Conservation (phyloP, 129 eudicot species). For the Chrysanthemum lavandulifolium region DNA sequence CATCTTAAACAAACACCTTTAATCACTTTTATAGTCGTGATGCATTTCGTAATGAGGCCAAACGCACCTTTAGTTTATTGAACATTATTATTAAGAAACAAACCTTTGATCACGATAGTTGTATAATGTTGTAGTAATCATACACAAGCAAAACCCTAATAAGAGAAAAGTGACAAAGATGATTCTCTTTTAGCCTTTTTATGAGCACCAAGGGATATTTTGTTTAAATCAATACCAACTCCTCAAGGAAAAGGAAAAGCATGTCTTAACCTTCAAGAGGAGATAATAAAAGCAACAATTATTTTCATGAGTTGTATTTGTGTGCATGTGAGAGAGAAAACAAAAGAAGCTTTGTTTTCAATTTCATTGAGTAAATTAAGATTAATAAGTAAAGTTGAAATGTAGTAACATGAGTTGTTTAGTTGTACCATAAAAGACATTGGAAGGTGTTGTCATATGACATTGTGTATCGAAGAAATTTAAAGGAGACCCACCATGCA, state of each 20-base stretch:
- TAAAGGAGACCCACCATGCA: constrained; percentile 36
- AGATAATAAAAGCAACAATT: constrained; percentile 31
- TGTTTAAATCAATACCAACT: constrained; percentile 29
- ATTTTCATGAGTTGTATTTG: constrained; percentile 17
- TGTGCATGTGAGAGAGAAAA: constrained; percentile 32
- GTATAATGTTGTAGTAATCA: no score
- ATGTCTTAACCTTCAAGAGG: constrained; percentile 33
- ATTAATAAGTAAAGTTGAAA: background rate
- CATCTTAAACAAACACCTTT: no score
- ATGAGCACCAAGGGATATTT: constrained; percentile 21
- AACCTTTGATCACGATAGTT: no score
- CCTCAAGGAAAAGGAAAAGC: constrained; percentile 32
- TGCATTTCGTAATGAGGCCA: no score
- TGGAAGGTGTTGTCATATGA: constrained; percentile 39
- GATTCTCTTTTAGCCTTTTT: constrained; percentile 28
- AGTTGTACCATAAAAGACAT: constrained; percentile 27
- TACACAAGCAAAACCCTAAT: no score
- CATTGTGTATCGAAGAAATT: constrained; percentile 32
- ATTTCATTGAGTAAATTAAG: background rate
- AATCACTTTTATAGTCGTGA: no score
- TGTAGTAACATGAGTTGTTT: background rate
- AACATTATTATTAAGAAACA: no score
- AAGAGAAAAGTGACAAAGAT: no score
- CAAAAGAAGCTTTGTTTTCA: background rate
- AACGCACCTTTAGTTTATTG: no score